Evolutionary conservation across 2,329 filamentous ascomycete genomes (phyloP).

Genomic region (Ophiostoma australiae): DNA sequence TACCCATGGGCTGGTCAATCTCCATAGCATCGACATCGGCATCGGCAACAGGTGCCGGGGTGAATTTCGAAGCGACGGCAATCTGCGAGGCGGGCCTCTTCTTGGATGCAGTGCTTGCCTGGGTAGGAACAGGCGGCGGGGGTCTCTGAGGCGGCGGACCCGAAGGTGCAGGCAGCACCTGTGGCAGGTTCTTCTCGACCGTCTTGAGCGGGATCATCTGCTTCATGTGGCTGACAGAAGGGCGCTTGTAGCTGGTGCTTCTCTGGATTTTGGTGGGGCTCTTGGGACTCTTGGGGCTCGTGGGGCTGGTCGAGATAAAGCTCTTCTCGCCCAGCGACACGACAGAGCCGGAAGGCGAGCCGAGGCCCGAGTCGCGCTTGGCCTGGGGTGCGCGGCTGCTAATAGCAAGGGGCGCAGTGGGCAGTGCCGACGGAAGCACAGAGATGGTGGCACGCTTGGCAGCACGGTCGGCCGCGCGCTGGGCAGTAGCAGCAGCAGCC

Average conservation of each 20-base stretch:
- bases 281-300: not conserved
- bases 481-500: not conserved
- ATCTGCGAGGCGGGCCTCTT: not conserved
- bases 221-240: conserved; percentile 13
- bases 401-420: not conserved
- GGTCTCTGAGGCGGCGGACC: conserved; percentile 5
- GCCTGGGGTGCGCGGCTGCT: not conserved
- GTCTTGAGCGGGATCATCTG: conserved; percentile 16
- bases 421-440: not conserved
- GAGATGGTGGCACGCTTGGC: not conserved
- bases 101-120: not conserved
- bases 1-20: not conserved
- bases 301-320: not conserved
- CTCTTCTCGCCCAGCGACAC: not conserved
- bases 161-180: not conserved
- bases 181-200: not conserved
- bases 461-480: not conserved
- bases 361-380: conserved; percentile 10
- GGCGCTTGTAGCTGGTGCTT: conserved; percentile 7
- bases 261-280: not conserved
- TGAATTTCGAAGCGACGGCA: not conserved
- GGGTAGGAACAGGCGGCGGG: not conserved
- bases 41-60: not conserved
- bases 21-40: not conserved
- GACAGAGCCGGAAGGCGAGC: not conserved